Evolutionary conservation across 2,329 filamentous ascomycete species (phyloP).

Genomic region (Tolypocladium nubicola): DNA sequence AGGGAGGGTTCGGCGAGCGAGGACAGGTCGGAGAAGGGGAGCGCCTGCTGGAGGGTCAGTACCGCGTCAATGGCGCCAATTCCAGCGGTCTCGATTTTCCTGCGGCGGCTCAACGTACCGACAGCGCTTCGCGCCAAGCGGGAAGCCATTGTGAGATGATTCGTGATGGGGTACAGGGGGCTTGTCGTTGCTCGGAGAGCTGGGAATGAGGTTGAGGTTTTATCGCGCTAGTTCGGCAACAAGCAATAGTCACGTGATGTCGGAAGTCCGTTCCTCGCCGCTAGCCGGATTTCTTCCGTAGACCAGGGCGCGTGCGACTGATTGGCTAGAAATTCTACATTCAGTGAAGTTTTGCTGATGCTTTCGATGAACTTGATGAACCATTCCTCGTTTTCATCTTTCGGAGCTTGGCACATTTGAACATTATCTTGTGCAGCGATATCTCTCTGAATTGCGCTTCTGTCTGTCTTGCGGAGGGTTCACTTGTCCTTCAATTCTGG

Average conservation of each 20-base stretch:
- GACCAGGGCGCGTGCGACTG: not conserved
- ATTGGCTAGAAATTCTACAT: conserved; percentile 3
- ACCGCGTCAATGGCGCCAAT: conserved; percentile 15
- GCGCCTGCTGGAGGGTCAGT: conserved; percentile 52
- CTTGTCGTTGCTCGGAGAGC: conserved; percentile 33
- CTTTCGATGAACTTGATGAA: not conserved
- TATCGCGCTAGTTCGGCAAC: conserved; percentile 33
- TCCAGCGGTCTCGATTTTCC: conserved; percentile 9
- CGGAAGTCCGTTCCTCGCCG: conserved; percentile 2
- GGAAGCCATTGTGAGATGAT: conserved; percentile 82
- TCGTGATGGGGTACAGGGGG: conserved; percentile 39
- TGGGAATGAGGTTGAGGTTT: conserved; percentile 39
- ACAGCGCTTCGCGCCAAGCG: conserved; percentile 91
- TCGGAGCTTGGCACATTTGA: not conserved
- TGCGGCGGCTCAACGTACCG: conserved; percentile 51
- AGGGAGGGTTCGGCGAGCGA: conserved; percentile 66
- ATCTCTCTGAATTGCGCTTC: too few relatives aligned
- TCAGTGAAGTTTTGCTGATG: conserved; percentile 3
- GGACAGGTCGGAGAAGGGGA: conserved; percentile 75
- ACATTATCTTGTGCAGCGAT: not conserved
- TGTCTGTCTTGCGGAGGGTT: not conserved
- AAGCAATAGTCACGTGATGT: conserved; percentile 24
- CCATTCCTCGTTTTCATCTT: not conserved
- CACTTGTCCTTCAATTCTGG: not conserved
- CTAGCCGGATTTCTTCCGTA: conserved; percentile 13